Evolutionary conservation across 345 rosid genomes (phyloP).

Genomic region (Crucihimalaya himalaica): DNA sequence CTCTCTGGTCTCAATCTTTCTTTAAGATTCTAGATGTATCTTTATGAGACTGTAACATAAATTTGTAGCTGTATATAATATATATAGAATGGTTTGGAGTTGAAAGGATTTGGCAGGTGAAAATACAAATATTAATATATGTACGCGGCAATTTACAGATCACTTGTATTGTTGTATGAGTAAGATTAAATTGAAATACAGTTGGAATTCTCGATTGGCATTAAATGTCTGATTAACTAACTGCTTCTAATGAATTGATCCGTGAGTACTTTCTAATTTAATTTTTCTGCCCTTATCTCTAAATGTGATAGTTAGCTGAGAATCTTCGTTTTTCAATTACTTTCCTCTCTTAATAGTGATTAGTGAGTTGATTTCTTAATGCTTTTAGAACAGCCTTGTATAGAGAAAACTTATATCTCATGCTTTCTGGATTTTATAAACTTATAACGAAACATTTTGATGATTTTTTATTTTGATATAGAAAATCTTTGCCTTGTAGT

Average conservation of each 20-base stretch:
- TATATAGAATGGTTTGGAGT: conserved; percentile 21
- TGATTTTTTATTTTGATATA: no score
- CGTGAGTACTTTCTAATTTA: conserved; percentile 1
- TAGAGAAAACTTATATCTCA: not conserved
- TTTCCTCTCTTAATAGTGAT: conserved; percentile 17
- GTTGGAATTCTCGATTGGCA: conserved; percentile 27
- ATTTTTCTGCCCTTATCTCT: not conserved
- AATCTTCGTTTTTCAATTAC: not conserved
- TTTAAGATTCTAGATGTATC: not conserved
- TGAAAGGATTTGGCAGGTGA: conserved; percentile 16
- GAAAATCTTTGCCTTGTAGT: no score
- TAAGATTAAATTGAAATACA: conserved; percentile 18
- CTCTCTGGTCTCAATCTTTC: not conserved
- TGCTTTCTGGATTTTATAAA: not conserved
- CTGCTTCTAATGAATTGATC: not conserved
- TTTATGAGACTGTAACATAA: not conserved
- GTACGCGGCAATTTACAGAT: conserved; percentile 24
- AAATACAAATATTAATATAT: not conserved
- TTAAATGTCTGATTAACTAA: conserved; percentile 35
- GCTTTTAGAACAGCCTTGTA: not conserved
- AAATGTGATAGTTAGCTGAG: not conserved
- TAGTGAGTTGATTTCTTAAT: not conserved
- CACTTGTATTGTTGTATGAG: conserved; percentile 24
- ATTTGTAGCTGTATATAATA: not conserved
- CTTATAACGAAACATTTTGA: no score